Evolutionary conservation across 495 filamentous ascomycete genomes (phyloP).

Genomic region (Emericellopsis terricola): DNA sequence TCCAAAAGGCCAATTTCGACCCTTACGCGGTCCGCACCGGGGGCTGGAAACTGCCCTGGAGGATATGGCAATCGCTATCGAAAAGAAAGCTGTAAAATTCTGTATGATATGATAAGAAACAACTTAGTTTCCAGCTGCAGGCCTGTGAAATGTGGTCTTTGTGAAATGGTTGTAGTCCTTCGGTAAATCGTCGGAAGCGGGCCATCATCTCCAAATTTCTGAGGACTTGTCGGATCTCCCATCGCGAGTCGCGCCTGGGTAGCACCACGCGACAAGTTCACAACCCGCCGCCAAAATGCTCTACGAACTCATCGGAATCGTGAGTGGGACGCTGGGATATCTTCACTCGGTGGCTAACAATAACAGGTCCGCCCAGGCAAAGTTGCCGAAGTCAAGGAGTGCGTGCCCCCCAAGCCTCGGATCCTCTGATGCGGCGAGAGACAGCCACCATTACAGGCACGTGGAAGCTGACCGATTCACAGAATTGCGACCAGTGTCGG

Average conservation of each 20-base stretch:
- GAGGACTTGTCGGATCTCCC: too few species aligned
- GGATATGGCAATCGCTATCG: conserved; percentile 52
- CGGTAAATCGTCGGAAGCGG: not conserved
- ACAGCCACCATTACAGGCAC: too few species aligned
- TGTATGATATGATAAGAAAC: too few species aligned
- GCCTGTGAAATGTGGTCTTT: too few species aligned
- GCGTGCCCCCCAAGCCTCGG: conserved; percentile 11
- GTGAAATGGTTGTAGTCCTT: too few species aligned
- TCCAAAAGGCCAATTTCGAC: conserved; percentile 74
- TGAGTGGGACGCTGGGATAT: conserved; percentile 24
- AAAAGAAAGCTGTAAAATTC: too few species aligned
- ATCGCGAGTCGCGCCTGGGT: too few species aligned
- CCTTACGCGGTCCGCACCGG: conserved; percentile 38
- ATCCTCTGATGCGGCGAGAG: too few species aligned
- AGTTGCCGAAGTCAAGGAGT: conserved; percentile 89
- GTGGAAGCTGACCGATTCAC: too few species aligned
- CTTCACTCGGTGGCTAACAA: conserved; percentile 1
- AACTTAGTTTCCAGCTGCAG: too few species aligned
- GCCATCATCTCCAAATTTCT: conserved; percentile 1
- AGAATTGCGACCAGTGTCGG: conserved; percentile 84
- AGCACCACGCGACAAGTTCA: too few species aligned
- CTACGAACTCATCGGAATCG: conserved; percentile 93
- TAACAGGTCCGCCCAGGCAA: conserved; percentile 73
- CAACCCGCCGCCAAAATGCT: conserved; percentile 43
- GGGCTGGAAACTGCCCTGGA: conserved; percentile 84